Conservation (phyloP, 2,329 filamentous ascomycete genomes). For the Beauveria medogensis region DNA sequence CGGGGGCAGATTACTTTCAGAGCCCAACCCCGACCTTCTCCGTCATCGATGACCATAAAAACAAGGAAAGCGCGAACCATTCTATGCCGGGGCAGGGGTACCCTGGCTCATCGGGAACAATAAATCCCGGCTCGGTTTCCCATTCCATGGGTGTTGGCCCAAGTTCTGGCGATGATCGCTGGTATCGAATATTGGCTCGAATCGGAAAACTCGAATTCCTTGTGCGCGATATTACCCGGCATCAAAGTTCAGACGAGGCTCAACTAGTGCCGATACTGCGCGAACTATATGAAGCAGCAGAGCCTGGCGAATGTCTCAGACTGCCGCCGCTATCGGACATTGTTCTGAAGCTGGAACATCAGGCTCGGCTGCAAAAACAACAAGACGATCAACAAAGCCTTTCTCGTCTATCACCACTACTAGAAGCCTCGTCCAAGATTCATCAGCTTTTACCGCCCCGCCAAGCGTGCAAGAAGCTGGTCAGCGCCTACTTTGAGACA, state of each 20-base stretch:
- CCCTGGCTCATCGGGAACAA: background rate
- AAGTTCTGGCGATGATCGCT: background rate
- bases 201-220: background rate
- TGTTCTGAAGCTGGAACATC: background rate
- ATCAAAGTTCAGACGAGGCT: background rate
- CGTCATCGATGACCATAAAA: too few relatives aligned
- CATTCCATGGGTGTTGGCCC: background rate
- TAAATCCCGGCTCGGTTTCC: background rate
- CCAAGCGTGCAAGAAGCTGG: constrained; percentile 31
- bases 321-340: background rate
- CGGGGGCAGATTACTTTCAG: background rate
- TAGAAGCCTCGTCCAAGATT: background rate
- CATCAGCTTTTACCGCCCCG: constrained; percentile 11
- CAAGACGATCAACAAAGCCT: background rate
- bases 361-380: background rate
- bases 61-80: background rate
- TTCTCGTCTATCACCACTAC: background rate
- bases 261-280: too few relatives aligned
- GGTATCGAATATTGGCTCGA: background rate
- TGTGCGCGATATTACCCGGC: background rate
- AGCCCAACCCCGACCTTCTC: background rate
- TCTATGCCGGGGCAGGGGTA: background rate
- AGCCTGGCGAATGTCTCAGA: background rate
- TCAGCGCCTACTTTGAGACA: constrained; percentile 40
- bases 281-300: background rate